phyloP scores from a whole-genome alignment of 192 early-diverging fungal species.

The Dimargaris cristalligena region DNA sequence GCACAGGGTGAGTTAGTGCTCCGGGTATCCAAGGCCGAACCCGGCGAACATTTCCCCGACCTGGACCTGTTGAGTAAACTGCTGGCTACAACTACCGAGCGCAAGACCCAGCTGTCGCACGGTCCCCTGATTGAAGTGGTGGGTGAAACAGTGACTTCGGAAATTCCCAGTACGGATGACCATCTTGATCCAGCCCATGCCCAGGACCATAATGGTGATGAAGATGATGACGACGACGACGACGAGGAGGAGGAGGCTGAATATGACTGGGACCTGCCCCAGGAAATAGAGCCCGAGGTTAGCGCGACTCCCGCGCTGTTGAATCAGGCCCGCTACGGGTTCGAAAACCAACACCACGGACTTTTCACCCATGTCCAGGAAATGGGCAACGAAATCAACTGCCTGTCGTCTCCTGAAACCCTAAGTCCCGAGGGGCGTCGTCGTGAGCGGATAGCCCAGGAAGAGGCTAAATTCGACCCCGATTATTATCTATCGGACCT shows the following conservation, averaged over 20 bases:
- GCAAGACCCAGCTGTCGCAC: slow-evolving; percentile 9
- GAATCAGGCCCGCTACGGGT: slow-evolving; percentile 63
- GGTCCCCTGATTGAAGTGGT: slow-evolving; percentile 49
- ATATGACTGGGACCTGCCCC: slow-evolving; percentile 80
- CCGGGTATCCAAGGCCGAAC: slow-evolving; percentile 56
- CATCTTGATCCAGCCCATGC: slow-evolving; percentile 9
- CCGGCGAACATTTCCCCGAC: slow-evolving; percentile 68
- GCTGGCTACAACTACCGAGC: slow-evolving; percentile 35
- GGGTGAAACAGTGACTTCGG: slow-evolving; percentile 13
- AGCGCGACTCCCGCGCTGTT: slow-evolving; percentile 11
- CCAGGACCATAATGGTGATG: slow-evolving; percentile 17
- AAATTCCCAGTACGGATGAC: background rate
- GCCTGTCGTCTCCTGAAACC: slow-evolving; percentile 38
- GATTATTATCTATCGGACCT: slow-evolving; percentile 69
- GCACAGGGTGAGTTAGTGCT: slow-evolving; percentile 53
- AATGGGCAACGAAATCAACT: slow-evolving; percentile 53
- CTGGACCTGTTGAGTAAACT: slow-evolving; percentile 78
- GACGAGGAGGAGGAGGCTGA: slow-evolving; percentile 16
- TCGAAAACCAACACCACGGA: slow-evolving; percentile 71
- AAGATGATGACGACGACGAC: slow-evolving; percentile 16
- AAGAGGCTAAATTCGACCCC: slow-evolving; percentile 79
- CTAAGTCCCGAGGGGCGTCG: slow-evolving; percentile 28
- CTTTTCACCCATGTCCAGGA: slow-evolving; percentile 55
- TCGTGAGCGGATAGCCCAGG: slow-evolving; percentile 38
- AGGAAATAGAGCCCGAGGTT: slow-evolving; percentile 29